Percentiles rank a stretch among this genome's conserved stretches.
These are phyloP conservation scores for Musa itinerans DNA, from an alignment of 176 grass and related monocot species.

Conservation along the genomic window DNA sequence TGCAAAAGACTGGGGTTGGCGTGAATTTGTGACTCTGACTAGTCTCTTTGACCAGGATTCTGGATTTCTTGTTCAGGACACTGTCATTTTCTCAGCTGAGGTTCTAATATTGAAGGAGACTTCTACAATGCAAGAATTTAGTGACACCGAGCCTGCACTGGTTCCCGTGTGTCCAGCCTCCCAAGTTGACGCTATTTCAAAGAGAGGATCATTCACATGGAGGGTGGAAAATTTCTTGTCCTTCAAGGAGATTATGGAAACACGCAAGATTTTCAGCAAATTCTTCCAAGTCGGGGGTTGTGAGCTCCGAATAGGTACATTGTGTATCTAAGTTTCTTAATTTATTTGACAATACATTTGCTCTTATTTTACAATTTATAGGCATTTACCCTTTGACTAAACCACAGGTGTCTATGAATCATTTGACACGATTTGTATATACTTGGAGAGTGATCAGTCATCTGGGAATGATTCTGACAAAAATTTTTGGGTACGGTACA, in stretches of 20 bases:
- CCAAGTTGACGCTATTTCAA: constrained; percentile 48
- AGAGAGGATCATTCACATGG: constrained; percentile 65
- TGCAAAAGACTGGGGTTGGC: constrained; percentile 98
- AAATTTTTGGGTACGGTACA: constrained; percentile 97
- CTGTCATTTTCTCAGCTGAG: constrained; percentile 76
- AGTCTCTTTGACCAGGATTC: constrained; percentile 92
- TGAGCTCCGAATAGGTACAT: constrained; percentile 97
- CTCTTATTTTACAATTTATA: not conserved
- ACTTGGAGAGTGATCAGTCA: constrained; percentile 92
- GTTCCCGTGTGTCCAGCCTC: constrained; percentile 32
- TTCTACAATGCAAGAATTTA: constrained; percentile 55
- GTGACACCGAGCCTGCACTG: constrained; percentile 37
- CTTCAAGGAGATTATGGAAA: constrained; percentile 96
- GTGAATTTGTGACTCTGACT: constrained; percentile 89
- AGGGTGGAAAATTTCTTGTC: constrained; percentile 97
- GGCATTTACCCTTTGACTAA: not conserved
- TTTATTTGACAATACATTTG: constrained; percentile 13
- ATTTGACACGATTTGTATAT: constrained; percentile 94
- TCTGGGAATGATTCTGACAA: constrained; percentile 82
- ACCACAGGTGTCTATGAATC: constrained; percentile 88
- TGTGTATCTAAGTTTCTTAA: constrained; percentile 8
- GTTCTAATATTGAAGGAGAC: constrained; percentile 93
- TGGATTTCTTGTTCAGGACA: constrained; percentile 85
- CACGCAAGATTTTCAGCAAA: constrained; percentile 97
- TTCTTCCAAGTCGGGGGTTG: constrained; percentile 86